These are phyloP conservation scores for Melampsora occidentalis DNA, from an alignment of 1,284 basidiomycete genomes.

Conservation along the genomic window DNA sequence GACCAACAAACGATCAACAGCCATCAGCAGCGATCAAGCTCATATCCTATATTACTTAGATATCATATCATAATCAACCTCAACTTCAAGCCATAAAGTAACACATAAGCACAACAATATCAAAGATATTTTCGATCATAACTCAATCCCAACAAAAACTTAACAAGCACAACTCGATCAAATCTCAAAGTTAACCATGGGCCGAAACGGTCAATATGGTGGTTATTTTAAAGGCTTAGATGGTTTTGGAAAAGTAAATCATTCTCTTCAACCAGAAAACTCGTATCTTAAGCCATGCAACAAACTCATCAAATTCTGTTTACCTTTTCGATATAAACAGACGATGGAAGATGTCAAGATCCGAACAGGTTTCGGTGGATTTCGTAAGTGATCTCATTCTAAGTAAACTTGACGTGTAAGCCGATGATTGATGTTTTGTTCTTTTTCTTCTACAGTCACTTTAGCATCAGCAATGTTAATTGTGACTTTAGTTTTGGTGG, in stretches of 20 bases:
- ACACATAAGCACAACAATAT: neutral
- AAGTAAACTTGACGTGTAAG: slow-evolving; percentile 6
- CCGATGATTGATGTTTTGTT: slow-evolving; percentile 20
- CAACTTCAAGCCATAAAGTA: neutral
- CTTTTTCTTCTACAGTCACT: slow-evolving; percentile 61
- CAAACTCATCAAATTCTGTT: slow-evolving; percentile 2
- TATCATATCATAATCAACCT: neutral
- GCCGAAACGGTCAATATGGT: slow-evolving; percentile 29
- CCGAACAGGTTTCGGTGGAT: slow-evolving; percentile 86
- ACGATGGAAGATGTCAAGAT: slow-evolving; percentile 97
- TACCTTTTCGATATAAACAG: slow-evolving; percentile 56
- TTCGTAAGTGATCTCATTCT: slow-evolving; percentile 62
- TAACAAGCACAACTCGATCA: no score
- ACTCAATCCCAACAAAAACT: no score
- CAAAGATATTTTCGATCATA: neutral
- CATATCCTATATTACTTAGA: no score
- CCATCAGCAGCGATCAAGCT: no score
- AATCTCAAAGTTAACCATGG: slow-evolving; percentile 17
- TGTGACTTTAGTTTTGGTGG: slow-evolving; percentile 81
- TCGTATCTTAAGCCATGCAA: neutral
- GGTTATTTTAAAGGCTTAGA: slow-evolving; percentile 63
- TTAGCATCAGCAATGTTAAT: slow-evolving; percentile 89
- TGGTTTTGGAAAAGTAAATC: slow-evolving; percentile 92
- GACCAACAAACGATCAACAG: no score
- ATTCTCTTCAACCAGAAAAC: neutral